These are phyloP conservation scores for Fusarium sp. DNA, from an alignment of 2,329 filamentous ascomycete genomes.

Conservation along the genomic window DNA sequence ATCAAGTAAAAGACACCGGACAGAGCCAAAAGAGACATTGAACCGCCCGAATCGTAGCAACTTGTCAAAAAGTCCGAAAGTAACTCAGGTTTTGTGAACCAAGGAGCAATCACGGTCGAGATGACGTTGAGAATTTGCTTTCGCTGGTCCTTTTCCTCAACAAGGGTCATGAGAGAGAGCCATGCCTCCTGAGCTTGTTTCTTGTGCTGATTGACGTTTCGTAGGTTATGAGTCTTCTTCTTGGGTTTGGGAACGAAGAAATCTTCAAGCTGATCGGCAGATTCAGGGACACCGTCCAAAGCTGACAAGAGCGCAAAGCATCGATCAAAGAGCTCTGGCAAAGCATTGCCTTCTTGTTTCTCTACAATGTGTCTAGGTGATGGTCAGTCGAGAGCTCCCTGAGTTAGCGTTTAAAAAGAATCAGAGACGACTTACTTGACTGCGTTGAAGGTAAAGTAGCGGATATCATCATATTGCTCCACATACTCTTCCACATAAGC, in stretches of 20 bases:
- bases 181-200: constrained; percentile 86
- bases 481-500: constrained; percentile 83
- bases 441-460: constrained; percentile 81
- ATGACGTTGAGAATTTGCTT: constrained; percentile 82
- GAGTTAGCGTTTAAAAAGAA: constrained; percentile 6
- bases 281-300: constrained; percentile 76
- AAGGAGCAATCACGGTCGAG: constrained; percentile 82
- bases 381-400: not conserved
- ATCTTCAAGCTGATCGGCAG: constrained; percentile 71
- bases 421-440: constrained; percentile 68
- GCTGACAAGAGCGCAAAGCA: constrained; percentile 70
- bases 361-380: constrained; percentile 41
- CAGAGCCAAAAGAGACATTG: constrained; percentile 85
- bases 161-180: constrained; percentile 77
- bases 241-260: constrained; percentile 73
- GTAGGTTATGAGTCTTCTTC: constrained; percentile 73
- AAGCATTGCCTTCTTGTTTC: constrained; percentile 26
- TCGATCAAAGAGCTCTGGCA: constrained; percentile 58
- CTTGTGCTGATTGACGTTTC: constrained; percentile 76
- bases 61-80: constrained; percentile 98
- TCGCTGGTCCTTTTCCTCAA: constrained; percentile 75
- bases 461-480: constrained; percentile 82
- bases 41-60: constrained; percentile 87
- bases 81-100: constrained; percentile 88
- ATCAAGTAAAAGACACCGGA: constrained; percentile 97